These are phyloP conservation scores for Scenedesmus sp. DNA, from an alignment of 163 green algal species.

Conservation along the genomic window DNA sequence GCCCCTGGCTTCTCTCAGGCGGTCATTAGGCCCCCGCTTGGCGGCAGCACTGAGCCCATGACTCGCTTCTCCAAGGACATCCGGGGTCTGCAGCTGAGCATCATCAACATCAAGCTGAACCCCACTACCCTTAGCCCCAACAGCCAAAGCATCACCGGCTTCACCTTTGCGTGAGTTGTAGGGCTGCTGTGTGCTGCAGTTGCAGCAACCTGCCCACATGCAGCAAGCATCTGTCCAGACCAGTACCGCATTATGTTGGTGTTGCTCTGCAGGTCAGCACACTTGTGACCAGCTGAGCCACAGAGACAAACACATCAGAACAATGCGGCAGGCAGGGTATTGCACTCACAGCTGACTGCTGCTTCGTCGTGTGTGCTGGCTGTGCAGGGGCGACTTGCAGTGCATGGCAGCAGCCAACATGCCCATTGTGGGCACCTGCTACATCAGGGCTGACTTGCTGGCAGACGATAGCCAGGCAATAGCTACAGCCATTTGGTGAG, in stretches of 20 bases:
- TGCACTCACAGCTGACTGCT: background rate
- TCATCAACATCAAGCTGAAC: background rate
- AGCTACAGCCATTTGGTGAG: conserved; percentile 15
- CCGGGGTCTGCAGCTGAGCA: conserved; percentile 21
- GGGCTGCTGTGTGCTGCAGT: background rate
- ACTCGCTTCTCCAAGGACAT: conserved; percentile 30
- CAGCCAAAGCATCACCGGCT: background rate
- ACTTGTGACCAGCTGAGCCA: too few relatives aligned
- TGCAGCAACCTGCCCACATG: background rate
- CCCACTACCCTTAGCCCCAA: background rate
- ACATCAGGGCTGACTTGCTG: conserved; percentile 27
- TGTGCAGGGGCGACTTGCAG: background rate
- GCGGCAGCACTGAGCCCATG: background rate
- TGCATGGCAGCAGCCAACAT: background rate
- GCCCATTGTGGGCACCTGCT: conserved; percentile 17
- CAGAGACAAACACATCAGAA: background rate
- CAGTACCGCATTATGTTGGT: too few relatives aligned
- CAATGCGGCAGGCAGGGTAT: background rate
- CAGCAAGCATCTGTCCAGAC: background rate
- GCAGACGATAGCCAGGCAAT: conserved; percentile 2
- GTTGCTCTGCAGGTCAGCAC: background rate
- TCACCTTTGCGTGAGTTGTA: conserved; percentile 30
- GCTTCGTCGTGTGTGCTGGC: background rate
- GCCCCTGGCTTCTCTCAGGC: background rate
- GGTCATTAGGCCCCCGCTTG: background rate